Evolutionary conservation across 768 basidiomycete species (phyloP), one percentile per base, ranked within the genome.

Genomic region (Flagelloscypha sp.): DNA sequence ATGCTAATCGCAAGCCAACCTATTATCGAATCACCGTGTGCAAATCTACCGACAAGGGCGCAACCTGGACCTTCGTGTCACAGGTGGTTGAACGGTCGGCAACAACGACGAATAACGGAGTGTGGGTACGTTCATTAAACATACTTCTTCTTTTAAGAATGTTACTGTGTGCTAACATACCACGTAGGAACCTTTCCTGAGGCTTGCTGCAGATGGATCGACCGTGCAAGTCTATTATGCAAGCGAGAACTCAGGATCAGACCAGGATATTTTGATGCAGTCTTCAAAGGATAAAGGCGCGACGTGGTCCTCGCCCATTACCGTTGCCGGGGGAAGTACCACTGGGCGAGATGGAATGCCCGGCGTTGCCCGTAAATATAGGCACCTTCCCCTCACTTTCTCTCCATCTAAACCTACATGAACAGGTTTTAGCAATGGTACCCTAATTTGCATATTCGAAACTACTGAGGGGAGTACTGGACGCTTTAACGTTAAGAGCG

Each of bases 321-420:
- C 46, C 12, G 48, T 42, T 18, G 32, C 41, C 36, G 50, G 50
- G 8, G 48, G 24, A 17, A 33, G 23, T 22, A 46, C 46, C 3
- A 52, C 48, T 13, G 50, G 48, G 13, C 45, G 50, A 12, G 50
- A 52, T 25, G 50, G 50, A 6, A 52, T 52, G 50, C 44, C 48
- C 1, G 45, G 38, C 1, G 47, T 46, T 30, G 38, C 46, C 1
- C 33, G 42, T n/a, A n/a, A n/a, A n/a, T n/a, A n/a, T n/a, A n/a
- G n/a, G n/a, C n/a, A n/a, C n/a, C n/a, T n/a, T n/a, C n/a, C n/a
- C n/a, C n/a, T n/a, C n/a, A n/a, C n/a, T n/a, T n/a, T n/a, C n/a
- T n/a, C n/a, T n/a, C n/a, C n/a, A n/a, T n/a, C n/a, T n/a, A n/a
- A n/a, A n/a, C n/a, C n/a, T n/a, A n/a, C n/a, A 28, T 48, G 38